phyloP scores from a whole-genome alignment of 2,329 filamentous ascomycete genomes.

The Penicillium sclerotiorum region DNA sequence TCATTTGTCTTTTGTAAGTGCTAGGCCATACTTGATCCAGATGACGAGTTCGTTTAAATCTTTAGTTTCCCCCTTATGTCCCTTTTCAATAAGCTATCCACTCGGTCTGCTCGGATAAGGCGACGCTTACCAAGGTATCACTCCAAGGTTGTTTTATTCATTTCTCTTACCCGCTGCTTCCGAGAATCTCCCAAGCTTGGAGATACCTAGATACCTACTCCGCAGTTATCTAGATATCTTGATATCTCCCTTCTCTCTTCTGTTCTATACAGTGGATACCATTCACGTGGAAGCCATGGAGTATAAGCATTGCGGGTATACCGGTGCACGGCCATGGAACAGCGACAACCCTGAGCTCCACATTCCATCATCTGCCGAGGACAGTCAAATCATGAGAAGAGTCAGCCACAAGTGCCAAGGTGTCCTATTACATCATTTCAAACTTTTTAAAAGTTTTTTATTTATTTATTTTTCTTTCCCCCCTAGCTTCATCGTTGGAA shows the following conservation, averaged over 20 bases:
- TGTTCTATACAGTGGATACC: too few species aligned
- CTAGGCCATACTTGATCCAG: neutral
- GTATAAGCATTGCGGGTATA: conserved; percentile 20
- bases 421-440: conserved; percentile 10
- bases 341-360: conserved; percentile 6
- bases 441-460: too few species aligned
- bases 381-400: neutral
- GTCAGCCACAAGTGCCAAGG: neutral
- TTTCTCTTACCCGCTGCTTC: too few species aligned
- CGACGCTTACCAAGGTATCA: too few species aligned
- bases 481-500: too few species aligned
- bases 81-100: neutral
- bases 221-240: too few species aligned
- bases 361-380: neutral
- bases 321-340: conserved; percentile 13
- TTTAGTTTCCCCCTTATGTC: neutral
- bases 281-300: conserved; percentile 14
- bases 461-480: too few species aligned
- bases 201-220: too few species aligned
- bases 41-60: neutral
- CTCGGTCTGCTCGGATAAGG: neutral
- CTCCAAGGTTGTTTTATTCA: too few species aligned
- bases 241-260: too few species aligned
- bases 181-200: too few species aligned
- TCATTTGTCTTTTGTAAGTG: neutral